Evolutionary conservation across 2,329 filamentous ascomycete genomes (phyloP), one percentile per base, ranked within the genome.

Genomic region (Scedosporium boydii): DNA sequence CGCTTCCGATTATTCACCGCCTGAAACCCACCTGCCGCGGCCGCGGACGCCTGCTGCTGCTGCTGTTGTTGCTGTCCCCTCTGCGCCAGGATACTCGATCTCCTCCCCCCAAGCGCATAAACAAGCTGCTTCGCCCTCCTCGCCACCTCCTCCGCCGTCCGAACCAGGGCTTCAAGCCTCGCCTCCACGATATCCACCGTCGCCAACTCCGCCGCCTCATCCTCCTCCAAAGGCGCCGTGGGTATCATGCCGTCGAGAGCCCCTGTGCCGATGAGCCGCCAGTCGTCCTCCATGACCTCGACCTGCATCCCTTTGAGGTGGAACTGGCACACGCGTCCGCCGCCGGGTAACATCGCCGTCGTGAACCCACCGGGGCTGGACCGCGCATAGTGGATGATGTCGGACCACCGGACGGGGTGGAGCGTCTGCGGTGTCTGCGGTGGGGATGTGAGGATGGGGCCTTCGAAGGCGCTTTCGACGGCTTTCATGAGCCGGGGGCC

Each of bases 281-380:
- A 96, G 71, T 96, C 91, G 71, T 96, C 91, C 72, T 96, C 91
- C 18, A 86, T 87, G 65, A 96, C 93, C 75, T 96, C 90, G 7
- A 96, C 88, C 58, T 89, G 84, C 66, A 87, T 83, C 64, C 92
- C 89, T 70, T 92, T 92, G 66, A 91, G 87, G 70, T 87, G 86
- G 73, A 96, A 95, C 65, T 91, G 89, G 70, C 91, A 96, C 61
- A 88, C 86, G 57, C 88, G 83, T 61, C 83, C 77, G 21, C 89
- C 88, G 66, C 90, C 87, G 55, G 84, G 80, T 65, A 83, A 82
- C 63, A 89, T 85, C 62, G 85, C 86, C 60, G 96, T 77, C 41
- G 85, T 82, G 73, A 96, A 95, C 62, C 93, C 89, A 66, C 85
- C 82, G 0, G 91, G 89, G 66, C 91, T 92, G 66, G 85, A 86